Evolutionary conservation across 495 filamentous ascomycete species (phyloP), one percentile per base, ranked within the genome.

Genomic region (Baudoinia panamericana): DNA sequence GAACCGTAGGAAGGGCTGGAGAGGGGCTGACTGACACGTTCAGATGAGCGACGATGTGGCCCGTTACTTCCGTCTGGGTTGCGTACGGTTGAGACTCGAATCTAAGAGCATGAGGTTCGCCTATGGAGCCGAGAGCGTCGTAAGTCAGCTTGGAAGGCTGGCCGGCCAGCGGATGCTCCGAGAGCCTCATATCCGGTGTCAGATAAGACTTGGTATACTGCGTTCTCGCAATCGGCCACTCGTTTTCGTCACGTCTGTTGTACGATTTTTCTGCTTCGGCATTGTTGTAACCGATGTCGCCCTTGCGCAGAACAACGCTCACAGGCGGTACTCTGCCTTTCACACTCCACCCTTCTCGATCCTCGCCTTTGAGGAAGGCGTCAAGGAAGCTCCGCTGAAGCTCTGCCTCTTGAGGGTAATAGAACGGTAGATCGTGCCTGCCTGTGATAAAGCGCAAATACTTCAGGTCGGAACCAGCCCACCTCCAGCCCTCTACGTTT

Each of bases 391-490:
- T 72, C 23, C 62, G 63, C 50, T 82, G 76, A 0, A 82, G 21
- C 42, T 76, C 69, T 2, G 75, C 75, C 39, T 77, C 70, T 25
- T 77, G 70, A 2, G 63, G 45, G 43, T 77, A 80, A 57, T 80
- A 82, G 57, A 82, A 80, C 0, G 77, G 77, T 4, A 82, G 61
- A 47, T 82, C 76, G 46, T 82, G 77, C 0, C 77, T 66, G 8
- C 76, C 77, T 0, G 69, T 73, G 45, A 81, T 75, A 51, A 79
- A 75, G 8, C 76, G 67, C 4, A 80, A 58, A 42, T 75, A 80
- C 52, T 81, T 81, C 28, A 71, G 54, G 35, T 70, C 60, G 1
- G 71, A 76, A 0, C 73, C 71, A 0, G 75, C 73, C 30, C 70
- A 57, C 2, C 57, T 66, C 39, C 63, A 81, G 0, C 76, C 76